phyloP scores from a whole-genome alignment of 1,284 basidiomycete species.

The Pseudozyma hubeiensis region DNA sequence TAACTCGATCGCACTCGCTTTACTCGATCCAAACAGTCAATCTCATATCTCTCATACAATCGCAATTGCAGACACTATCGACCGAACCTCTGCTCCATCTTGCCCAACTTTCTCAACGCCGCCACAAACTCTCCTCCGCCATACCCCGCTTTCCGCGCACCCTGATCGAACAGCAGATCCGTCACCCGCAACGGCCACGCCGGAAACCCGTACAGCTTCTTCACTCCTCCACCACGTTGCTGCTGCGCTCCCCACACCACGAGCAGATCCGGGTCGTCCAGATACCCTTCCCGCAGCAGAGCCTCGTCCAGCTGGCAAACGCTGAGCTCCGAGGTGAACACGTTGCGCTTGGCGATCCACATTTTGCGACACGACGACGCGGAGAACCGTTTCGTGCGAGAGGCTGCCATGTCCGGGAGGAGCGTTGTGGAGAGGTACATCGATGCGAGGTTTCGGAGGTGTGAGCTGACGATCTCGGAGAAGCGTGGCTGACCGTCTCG shows the following conservation, averaged over 20 bases:
- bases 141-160: conserved; percentile 8
- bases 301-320: conserved; percentile 10
- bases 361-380: conserved; percentile 21
- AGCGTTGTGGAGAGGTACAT: conserved; percentile 9
- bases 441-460: not conserved
- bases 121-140: conserved; percentile 16
- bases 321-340: conserved; percentile 8
- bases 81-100: conserved; percentile 37
- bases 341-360: conserved; percentile 19
- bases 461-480: conserved; percentile 5
- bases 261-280: conserved; percentile 38
- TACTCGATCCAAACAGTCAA: not conserved
- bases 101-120: conserved; percentile 29
- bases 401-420: conserved; percentile 9
- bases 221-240: not conserved
- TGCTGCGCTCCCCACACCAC: conserved; percentile 18
- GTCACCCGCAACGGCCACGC: conserved; percentile 39
- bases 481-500: conserved; percentile 21
- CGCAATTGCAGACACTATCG: conserved; percentile 4
- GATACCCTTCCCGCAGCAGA: conserved; percentile 14
- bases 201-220: conserved; percentile 39
- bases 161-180: conserved; percentile 39
- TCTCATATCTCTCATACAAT: too few relatives aligned
- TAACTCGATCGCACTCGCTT: too few relatives aligned
- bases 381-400: conserved; percentile 17